These are phyloP conservation scores for Zygnema circumcarinatum DNA, from an alignment of 139 green algal genomes.

Conservation along the genomic window DNA sequence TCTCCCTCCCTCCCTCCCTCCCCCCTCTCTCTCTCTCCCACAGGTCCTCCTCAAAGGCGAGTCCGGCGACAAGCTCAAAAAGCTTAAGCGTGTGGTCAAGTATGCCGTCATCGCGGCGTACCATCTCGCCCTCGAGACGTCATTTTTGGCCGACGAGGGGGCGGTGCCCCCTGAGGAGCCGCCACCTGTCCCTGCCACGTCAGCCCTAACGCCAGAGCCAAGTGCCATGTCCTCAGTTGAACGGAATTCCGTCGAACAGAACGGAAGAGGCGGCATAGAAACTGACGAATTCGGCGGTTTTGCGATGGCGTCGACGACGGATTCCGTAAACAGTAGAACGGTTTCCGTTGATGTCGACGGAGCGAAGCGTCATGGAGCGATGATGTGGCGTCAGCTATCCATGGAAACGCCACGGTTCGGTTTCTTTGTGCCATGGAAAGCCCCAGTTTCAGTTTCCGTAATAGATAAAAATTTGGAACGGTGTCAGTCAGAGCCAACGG, in stretches of 20 bases:
- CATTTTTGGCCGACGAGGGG: conserved; percentile 59
- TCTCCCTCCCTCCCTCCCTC: background rate
- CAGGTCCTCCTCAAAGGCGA: conserved; percentile 47
- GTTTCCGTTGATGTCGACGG: too few relatives aligned
- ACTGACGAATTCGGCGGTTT: background rate
- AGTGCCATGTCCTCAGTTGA: background rate
- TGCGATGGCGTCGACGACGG: background rate
- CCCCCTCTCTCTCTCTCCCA: background rate
- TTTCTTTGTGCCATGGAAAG: background rate
- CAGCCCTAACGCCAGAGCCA: background rate
- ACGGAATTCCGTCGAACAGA: background rate
- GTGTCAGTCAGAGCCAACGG: background rate
- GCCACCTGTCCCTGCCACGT: background rate
- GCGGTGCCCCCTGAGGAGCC: background rate
- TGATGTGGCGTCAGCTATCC: background rate
- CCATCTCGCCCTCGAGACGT: conserved; percentile 55
- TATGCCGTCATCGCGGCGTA: conserved; percentile 60
- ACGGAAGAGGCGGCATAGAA: background rate
- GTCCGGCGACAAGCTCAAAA: conserved; percentile 46
- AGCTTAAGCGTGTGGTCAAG: conserved; percentile 54
- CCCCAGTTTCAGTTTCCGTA: background rate
- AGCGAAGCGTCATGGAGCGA: too few relatives aligned
- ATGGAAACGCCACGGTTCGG: background rate
- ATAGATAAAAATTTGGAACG: background rate
- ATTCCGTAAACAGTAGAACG: too few relatives aligned